These are phyloP conservation scores for Sordaria brevicollis DNA, from an alignment of 495 filamentous ascomycete genomes.

Conservation along the genomic window DNA sequence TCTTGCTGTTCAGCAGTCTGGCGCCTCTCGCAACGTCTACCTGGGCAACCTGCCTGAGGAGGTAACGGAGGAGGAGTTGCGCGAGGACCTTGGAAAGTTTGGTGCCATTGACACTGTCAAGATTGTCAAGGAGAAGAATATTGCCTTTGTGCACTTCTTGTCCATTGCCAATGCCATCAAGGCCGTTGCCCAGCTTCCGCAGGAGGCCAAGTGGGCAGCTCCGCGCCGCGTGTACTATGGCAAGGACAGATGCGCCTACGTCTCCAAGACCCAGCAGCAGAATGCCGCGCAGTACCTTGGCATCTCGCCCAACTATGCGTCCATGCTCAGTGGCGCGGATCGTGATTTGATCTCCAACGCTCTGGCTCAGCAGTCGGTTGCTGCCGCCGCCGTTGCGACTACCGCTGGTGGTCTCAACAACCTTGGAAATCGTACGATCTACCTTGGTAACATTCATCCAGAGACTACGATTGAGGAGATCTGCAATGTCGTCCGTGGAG, in stretches of 20 bases:
- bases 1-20: constrained; percentile 91
- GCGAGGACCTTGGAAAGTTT: constrained; percentile 93
- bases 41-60: constrained; percentile 89
- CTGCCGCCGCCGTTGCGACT: constrained; percentile 91
- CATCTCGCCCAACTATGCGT: constrained; percentile 94
- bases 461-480: constrained; percentile 98
- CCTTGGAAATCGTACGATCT: constrained; percentile 93
- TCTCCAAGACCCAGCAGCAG: constrained; percentile 99
- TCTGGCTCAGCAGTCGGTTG: constrained; percentile 93
- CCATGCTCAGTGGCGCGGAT: constrained; percentile 90
- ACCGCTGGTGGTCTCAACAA: constrained; percentile 95
- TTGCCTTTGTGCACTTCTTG: constrained; percentile 96
- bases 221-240: constrained; percentile 95
- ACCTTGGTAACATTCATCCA: constrained; percentile 96
- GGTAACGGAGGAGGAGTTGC: constrained; percentile 79
- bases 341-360: constrained; percentile 92
- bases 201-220: constrained; percentile 93
- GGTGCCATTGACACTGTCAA: constrained; percentile 95
- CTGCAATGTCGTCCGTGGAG: constrained; percentile 91
- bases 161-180: constrained; percentile 98
- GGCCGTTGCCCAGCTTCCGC: constrained; percentile 91
- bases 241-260: constrained; percentile 95
- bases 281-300: constrained; percentile 97
- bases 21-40: constrained; percentile 97
- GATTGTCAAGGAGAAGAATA: constrained; percentile 95